Evolutionary conservation across 2,329 filamentous ascomycete species (phyloP).

Genomic region (Penicillium sp.): DNA sequence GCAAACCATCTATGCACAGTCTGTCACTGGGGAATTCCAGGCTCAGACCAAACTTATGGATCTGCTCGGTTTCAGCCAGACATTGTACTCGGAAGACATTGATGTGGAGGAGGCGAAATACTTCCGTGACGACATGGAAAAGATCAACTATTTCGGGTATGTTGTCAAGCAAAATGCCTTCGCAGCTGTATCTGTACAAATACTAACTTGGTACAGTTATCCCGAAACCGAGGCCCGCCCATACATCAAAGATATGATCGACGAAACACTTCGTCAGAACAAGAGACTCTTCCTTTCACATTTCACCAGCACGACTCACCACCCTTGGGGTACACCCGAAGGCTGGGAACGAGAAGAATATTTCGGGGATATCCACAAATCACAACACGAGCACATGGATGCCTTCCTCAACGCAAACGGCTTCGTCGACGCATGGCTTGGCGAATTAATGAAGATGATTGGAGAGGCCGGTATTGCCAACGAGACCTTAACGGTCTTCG

Average conservation of each 20-base stretch:
- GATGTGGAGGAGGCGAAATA: slow-evolving; percentile 28
- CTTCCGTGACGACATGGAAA: slow-evolving; percentile 30
- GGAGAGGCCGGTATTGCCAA: slow-evolving; percentile 20
- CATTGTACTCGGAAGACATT: slow-evolving; percentile 31
- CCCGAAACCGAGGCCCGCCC: slow-evolving; percentile 41
- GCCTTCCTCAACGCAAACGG: slow-evolving; percentile 22
- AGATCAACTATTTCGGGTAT: slow-evolving; percentile 46
- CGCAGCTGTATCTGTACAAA: not conserved
- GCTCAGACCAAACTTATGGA: slow-evolving; percentile 26
- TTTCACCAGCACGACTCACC: slow-evolving; percentile 39
- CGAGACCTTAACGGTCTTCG: slow-evolving; percentile 23
- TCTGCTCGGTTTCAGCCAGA: slow-evolving; percentile 37
- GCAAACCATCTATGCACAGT: slow-evolving; percentile 31
- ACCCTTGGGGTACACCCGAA: slow-evolving; percentile 38
- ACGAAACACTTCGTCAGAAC: slow-evolving; percentile 26
- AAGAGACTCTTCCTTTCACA: slow-evolving; percentile 32
- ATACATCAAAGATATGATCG: slow-evolving; percentile 38
- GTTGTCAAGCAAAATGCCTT: not conserved
- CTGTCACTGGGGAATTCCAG: slow-evolving; percentile 30
- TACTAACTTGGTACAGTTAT: slow-evolving; percentile 21
- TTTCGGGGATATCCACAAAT: not conserved
- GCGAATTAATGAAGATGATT: slow-evolving; percentile 14
- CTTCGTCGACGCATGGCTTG: slow-evolving; percentile 14
- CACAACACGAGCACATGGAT: slow-evolving; percentile 15
- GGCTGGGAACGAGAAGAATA: slow-evolving; percentile 2